Conservation (phyloP, 169 alveolate genomes). For the Eimeria tenella region DNA sequence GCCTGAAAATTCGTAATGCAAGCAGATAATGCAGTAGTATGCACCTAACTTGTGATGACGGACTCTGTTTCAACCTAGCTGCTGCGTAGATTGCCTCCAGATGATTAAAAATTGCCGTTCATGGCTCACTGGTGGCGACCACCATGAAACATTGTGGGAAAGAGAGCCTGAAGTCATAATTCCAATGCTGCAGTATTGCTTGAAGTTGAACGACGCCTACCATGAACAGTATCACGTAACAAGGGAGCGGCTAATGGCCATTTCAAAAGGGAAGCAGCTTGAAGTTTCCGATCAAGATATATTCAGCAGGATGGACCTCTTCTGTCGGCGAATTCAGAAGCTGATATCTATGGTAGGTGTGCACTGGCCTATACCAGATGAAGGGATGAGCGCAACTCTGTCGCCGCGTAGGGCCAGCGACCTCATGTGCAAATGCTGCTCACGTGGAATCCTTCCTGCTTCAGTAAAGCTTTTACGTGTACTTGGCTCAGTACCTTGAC, state of each 20-base stretch:
- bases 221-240: conserved; percentile 93
- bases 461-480: no score
- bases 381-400: no score
- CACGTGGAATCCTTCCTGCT: no score
- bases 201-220: conserved; percentile 94
- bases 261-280: conserved; percentile 96
- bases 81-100: conserved; percentile 32
- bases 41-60: not conserved
- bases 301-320: conserved; percentile 97
- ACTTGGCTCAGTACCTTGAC: no score
- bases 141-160: conserved; percentile 90
- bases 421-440: no score
- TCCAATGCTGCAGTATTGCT: conserved; percentile 94
- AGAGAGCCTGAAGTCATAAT: conserved; percentile 93
- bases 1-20: not conserved
- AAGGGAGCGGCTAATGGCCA: conserved; percentile 93
- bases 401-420: no score
- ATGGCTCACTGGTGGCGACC: conserved; percentile 81
- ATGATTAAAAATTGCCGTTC: conserved; percentile 60
- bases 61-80: not conserved
- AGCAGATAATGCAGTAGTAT: not conserved
- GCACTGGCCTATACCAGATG: not conserved
- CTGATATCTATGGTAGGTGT: conserved; percentile 91
- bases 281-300: conserved; percentile 97
- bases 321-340: conserved; percentile 96